phyloP scores from a whole-genome alignment of 371 early-diverging fungal species.

The Actinomucor elegans region DNA sequence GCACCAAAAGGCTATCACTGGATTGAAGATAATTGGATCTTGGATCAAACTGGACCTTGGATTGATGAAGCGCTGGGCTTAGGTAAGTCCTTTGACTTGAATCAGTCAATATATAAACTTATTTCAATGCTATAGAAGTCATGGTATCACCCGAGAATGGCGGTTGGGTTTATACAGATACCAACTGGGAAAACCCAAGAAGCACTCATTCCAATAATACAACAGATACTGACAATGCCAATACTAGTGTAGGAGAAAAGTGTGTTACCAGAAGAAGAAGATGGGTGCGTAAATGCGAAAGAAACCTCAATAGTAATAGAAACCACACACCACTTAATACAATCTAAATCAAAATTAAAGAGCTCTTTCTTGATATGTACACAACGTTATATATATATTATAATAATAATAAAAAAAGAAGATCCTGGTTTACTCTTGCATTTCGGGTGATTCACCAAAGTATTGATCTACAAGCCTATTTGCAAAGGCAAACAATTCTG shows the following conservation, averaged over 20 bases:
- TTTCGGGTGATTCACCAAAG: constrained; percentile 20
- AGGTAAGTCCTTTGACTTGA: constrained; percentile 29
- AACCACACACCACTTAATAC: not conserved
- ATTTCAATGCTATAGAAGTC: too few species aligned
- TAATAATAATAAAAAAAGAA: not conserved
- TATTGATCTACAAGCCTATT: constrained; percentile 29
- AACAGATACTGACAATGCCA: not conserved
- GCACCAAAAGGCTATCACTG: constrained; percentile 46
- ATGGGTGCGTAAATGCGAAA: constrained; percentile 26
- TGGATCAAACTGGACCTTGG: constrained; percentile 48
- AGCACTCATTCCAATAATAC: not conserved
- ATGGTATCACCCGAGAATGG: constrained; percentile 28
- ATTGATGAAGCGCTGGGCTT: constrained; percentile 37
- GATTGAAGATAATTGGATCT: constrained; percentile 42
- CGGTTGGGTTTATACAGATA: constrained; percentile 38
- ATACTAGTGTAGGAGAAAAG: not conserved
- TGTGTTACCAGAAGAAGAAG: constrained; percentile 23
- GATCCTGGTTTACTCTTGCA: constrained; percentile 13
- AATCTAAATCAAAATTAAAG: not conserved
- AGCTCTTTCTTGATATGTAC: constrained; percentile 1
- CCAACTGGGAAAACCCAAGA: constrained; percentile 26
- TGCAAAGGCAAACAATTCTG: constrained; percentile 23
- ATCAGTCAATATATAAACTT: not conserved
- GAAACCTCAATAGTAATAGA: not conserved
- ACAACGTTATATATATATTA: not conserved